Evolutionary conservation across 2,329 filamentous ascomycete species (phyloP), one percentile per base, ranked within the genome.

Genomic region (Aquanectria penicillioides): DNA sequence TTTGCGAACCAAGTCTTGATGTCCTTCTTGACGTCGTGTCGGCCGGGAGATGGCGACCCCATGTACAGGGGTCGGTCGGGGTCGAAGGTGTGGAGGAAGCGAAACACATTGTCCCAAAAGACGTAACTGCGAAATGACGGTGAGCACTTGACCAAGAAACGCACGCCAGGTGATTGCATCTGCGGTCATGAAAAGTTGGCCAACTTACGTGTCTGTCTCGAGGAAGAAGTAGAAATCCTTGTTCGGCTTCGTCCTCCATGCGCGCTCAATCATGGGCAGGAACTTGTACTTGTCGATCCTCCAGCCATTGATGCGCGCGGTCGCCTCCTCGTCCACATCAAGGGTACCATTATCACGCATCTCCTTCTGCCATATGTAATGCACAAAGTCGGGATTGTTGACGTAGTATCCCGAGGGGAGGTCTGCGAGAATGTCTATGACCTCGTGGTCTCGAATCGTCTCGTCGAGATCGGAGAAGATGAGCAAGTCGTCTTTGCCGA

Each of bases 241-340:
- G n/a, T 77, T 71, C 3, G 79, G 79, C 26, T 80, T 81, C 51
- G 73, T 69, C 23, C 75, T 71, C 72, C 82, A 83, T 1, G 82
- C 80, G 23, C 78, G 72, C 57, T 84, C 80, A 5, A 86, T 73
- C 78, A 84, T 83, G 34, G 83, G 81, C 25, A 86, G 67, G 61
- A 86, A 86, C 69, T 86, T 86, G 77, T 80, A 86, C 67, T 83
- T 83, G 71, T 86, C 83, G 40, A 86, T 75, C 22, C 72, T 77
- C 83, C 83, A 85, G 2, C 82, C 82, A 34, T 70, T 74, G 60
- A 74, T 73, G 22, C 57, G 75, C 71, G 50, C 62, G 22, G 64
- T 73, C 12, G 66, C 68, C 59, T 71, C 69, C 52, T 61, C 71
- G 51, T 68, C 69, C 41, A 57, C 52, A 13, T 73, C 72, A 3